A percentile compares a stretch with the other conserved stretches of the same genome.
phyloP scores from a whole-genome alignment of 768 basidiomycete genomes.

The Kwoniella sp. region DNA sequence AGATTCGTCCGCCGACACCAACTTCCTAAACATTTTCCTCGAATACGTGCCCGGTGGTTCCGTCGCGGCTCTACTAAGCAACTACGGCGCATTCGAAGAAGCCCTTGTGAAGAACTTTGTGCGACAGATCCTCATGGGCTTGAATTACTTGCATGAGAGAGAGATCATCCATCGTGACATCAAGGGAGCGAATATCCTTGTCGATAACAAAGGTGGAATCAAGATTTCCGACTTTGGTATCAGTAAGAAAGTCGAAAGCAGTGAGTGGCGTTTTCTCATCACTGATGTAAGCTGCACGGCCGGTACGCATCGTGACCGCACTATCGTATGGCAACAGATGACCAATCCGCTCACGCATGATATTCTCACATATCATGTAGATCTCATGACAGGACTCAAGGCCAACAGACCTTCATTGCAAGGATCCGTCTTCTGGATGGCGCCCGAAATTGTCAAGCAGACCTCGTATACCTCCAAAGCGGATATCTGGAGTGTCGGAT shows the following conservation, averaged over 20 bases:
- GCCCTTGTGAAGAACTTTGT: conserved; percentile 88
- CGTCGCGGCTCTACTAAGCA: conserved; percentile 81
- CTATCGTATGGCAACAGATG: no score
- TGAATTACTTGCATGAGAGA: conserved; percentile 86
- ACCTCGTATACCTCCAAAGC: conserved; percentile 86
- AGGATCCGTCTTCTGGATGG: conserved; percentile 99
- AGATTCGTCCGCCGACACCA: conserved; percentile 93
- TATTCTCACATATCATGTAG: conserved; percentile 22
- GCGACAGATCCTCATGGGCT: conserved; percentile 82
- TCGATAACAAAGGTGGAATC: conserved; percentile 95
- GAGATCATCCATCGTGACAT: conserved; percentile 98
- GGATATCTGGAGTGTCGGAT: conserved; percentile 96
- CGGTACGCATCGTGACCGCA: no score
- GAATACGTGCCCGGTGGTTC: conserved; percentile 97
- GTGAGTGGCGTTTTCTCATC: conserved; percentile 65
- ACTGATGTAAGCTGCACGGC: background rate
- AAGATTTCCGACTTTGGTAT: conserved; percentile 98
- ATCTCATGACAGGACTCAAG: conserved; percentile 61
- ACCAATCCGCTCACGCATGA: no score
- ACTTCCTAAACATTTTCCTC: conserved; percentile 90
- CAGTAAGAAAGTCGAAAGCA: conserved; percentile 94
- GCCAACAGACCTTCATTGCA: conserved; percentile 89
- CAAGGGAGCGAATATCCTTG: conserved; percentile 97
- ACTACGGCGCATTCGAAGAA: conserved; percentile 94
- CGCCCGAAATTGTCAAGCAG: conserved; percentile 97